Evolutionary conservation across 768 basidiomycete species (phyloP).

Genomic region (Tricholoma sp.): DNA sequence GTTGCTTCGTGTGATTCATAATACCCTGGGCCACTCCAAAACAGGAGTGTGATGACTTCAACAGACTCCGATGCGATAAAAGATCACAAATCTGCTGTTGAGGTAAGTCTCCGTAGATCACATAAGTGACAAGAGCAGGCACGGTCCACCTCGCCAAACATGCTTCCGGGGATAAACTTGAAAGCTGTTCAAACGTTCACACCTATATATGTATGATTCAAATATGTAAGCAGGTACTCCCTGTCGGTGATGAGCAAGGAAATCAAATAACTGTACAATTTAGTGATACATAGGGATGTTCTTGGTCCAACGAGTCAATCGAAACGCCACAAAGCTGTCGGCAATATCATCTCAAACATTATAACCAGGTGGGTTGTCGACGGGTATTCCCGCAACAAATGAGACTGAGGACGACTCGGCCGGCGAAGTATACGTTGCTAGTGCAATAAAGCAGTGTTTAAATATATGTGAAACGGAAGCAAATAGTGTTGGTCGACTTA

Average conservation of each 20-base stretch:
- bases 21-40: too few species aligned
- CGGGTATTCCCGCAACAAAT: conserved; percentile 35
- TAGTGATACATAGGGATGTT: neutral
- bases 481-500: conserved; percentile 30
- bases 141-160: too few species aligned
- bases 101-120: too few species aligned
- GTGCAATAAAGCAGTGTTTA: neutral
- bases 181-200: neutral
- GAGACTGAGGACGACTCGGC: conserved; percentile 39
- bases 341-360: neutral
- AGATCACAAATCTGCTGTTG: too few species aligned
- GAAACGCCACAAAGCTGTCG: neutral
- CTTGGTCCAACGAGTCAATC: neutral
- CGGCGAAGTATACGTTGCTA: conserved; percentile 44
- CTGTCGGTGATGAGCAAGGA: neutral
- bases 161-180: neutral
- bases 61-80: neutral
- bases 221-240: neutral
- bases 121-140: too few species aligned
- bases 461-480: neutral
- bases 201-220: neutral
- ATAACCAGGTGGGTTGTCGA: conserved; percentile 44
- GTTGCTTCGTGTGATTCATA: too few species aligned
- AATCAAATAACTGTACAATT: neutral
- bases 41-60: too few species aligned